These are phyloP conservation scores for Penicillium cataractarum DNA, from an alignment of 495 filamentous ascomycete genomes.

Conservation along the genomic window DNA sequence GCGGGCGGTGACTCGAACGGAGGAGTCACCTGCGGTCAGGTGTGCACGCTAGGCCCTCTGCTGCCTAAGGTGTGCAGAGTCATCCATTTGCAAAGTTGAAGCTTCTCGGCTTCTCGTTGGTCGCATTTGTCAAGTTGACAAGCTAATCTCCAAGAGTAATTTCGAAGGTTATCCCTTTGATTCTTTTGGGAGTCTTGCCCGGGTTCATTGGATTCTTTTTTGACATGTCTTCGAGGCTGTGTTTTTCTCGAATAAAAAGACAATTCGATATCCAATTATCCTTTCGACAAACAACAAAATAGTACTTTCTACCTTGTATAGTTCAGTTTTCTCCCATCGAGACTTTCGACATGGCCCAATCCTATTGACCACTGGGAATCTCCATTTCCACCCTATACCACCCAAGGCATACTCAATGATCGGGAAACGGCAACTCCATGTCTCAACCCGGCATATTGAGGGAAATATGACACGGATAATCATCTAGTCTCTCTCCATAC, in stretches of 20 bases:
- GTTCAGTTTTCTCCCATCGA: too few species aligned
- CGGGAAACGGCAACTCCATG: neutral
- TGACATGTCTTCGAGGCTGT: neutral
- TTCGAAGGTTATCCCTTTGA: neutral
- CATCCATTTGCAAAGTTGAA: conserved; percentile 17
- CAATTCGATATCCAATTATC: too few species aligned
- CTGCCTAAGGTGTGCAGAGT: conserved; percentile 28
- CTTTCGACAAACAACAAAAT: too few species aligned
- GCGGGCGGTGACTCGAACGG: conserved; percentile 15
- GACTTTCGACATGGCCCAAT: neutral
- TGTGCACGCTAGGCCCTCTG: conserved; percentile 23
- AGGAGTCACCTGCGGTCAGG: conserved; percentile 25
- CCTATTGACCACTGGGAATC: neutral
- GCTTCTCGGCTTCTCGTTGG: neutral
- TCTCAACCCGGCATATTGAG: neutral
- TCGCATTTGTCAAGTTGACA: neutral
- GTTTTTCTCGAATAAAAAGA: too few species aligned
- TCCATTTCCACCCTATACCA: neutral
- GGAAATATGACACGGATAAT: neutral
- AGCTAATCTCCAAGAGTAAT: neutral
- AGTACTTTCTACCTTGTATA: too few species aligned
- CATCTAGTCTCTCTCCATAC: neutral
- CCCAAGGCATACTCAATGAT: neutral
- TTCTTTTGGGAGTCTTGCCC: neutral
- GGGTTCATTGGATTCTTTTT: neutral